Evolutionary conservation across 2,329 filamentous ascomycete genomes (phyloP).

Genomic region (Diaporthe sp.): DNA sequence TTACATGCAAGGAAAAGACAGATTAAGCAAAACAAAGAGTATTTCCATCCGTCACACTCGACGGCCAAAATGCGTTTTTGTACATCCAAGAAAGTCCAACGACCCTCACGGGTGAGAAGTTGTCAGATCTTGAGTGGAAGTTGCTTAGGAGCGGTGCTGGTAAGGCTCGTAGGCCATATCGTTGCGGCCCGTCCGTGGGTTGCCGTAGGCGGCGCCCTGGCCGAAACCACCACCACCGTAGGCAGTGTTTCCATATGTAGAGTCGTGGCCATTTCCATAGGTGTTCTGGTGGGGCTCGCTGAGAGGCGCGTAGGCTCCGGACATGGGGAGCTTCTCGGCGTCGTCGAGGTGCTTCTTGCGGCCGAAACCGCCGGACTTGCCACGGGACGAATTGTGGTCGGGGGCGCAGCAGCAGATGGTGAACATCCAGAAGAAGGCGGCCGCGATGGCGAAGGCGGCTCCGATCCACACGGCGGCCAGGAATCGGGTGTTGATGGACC

Average conservation of each 20-base stretch:
- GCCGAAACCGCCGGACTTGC: constrained; percentile 44
- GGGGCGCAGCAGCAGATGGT: constrained; percentile 90
- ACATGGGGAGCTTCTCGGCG: constrained; percentile 64
- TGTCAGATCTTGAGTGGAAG: background rate
- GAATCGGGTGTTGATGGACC: constrained; percentile 77
- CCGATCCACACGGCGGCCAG: constrained; percentile 84
- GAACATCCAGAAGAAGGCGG: constrained; percentile 91
- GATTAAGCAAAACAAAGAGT: background rate
- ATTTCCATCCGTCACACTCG: background rate
- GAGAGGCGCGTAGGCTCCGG: constrained; percentile 62
- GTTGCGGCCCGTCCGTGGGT: constrained; percentile 24
- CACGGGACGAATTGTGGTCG: constrained; percentile 61
- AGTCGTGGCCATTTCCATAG: constrained; percentile 7
- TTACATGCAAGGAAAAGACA: constrained; percentile 37
- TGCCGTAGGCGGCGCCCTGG: constrained; percentile 10
- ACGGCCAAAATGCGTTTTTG: constrained; percentile 13
- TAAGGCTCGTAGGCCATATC: constrained; percentile 76
- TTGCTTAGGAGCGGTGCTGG: constrained; percentile 65
- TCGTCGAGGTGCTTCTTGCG: constrained; percentile 48
- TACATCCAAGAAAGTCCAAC: background rate
- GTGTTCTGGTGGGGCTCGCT: constrained; percentile 52
- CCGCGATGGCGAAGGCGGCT: constrained; percentile 80
- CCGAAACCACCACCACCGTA: constrained; percentile 21
- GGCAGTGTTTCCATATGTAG: constrained; percentile 12
- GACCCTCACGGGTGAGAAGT: background rate